Conservation (phyloP, 306 rosid genomes). For the Herpetospermum pedunculosum region DNA sequence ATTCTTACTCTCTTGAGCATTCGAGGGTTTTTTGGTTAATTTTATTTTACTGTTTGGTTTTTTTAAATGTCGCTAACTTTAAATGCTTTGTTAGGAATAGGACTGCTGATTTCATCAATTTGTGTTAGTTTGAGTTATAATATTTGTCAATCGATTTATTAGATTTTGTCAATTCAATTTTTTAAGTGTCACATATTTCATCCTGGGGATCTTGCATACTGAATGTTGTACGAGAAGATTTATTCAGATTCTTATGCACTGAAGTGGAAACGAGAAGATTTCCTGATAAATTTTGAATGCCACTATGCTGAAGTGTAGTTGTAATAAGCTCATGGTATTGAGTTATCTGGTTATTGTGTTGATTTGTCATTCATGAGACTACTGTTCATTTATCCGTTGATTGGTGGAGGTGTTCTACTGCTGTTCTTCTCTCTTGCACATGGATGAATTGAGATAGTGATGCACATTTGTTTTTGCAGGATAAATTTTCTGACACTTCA, state of each 20-base stretch:
- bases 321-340: neutral
- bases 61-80: neutral
- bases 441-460: neutral
- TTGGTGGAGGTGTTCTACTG: neutral
- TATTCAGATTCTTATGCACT: neutral
- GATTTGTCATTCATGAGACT: neutral
- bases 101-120: neutral
- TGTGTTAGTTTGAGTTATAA: too few species aligned
- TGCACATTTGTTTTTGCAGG: conserved; percentile 28
- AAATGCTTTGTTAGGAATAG: neutral
- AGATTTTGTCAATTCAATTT: too few species aligned
- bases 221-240: neutral
- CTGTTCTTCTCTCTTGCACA: neutral
- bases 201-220: neutral
- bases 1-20: neutral
- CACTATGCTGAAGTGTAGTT: neutral
- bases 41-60: neutral
- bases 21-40: neutral
- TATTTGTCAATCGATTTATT: too few species aligned
- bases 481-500: conserved; percentile 14
- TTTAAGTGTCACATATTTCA: too few species aligned
- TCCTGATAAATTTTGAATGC: neutral
- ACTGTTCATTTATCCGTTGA: neutral
- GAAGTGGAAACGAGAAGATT: neutral
- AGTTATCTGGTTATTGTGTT: neutral